Evolutionary conservation across 768 basidiomycete species (phyloP).

Genomic region (Suillus bovinus): DNA sequence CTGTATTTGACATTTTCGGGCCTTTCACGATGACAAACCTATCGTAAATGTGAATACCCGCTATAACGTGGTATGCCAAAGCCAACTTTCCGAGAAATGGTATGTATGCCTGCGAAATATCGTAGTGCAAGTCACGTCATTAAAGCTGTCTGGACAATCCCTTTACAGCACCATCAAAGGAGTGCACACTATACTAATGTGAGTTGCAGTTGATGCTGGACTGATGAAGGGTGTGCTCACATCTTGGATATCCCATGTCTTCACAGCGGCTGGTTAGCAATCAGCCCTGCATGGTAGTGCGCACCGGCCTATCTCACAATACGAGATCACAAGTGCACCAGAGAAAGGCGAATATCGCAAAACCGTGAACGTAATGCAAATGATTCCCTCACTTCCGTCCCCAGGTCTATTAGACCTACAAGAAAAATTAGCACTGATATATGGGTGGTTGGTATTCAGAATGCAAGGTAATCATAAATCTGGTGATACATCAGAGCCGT

Average conservation of each 20-base stretch:
- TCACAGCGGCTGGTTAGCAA: background rate
- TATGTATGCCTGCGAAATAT: background rate
- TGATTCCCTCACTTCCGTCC: constrained; percentile 9
- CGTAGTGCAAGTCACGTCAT: background rate
- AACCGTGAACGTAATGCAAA: background rate
- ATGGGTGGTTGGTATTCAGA: background rate
- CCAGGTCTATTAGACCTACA: constrained; percentile 19
- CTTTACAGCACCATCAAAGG: background rate
- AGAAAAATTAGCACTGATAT: background rate
- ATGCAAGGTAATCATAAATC: background rate
- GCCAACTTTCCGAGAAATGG: background rate
- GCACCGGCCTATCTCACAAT: background rate
- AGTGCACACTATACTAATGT: background rate
- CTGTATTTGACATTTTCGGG: too few relatives aligned
- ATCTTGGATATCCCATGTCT: background rate
- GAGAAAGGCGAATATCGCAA: constrained; percentile 10
- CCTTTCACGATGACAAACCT: too few relatives aligned
- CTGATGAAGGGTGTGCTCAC: background rate
- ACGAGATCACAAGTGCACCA: constrained; percentile 8
- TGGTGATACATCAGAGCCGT: background rate
- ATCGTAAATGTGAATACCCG: background rate
- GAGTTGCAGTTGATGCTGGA: background rate
- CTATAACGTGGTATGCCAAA: background rate
- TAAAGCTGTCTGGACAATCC: background rate
- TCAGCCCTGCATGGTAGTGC: background rate